phyloP scores from a whole-genome alignment of 1,284 basidiomycete genomes.

The Caloboletus inedulis region DNA sequence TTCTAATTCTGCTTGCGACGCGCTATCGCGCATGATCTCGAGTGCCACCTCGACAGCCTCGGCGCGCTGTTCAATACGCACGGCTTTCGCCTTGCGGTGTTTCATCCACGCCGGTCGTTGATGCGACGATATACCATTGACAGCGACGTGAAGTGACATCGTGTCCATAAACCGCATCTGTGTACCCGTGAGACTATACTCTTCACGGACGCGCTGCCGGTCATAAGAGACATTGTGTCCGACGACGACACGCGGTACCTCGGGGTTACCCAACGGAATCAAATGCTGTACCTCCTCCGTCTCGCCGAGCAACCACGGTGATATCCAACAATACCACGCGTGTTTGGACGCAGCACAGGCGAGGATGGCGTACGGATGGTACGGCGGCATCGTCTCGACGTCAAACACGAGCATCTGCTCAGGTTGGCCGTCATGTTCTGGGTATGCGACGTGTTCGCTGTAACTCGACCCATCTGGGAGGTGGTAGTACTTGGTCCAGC shows the following conservation, averaged over 20 bases:
- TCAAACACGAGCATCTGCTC: constrained; percentile 88
- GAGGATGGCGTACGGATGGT: constrained; percentile 84
- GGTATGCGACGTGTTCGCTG: constrained; percentile 59
- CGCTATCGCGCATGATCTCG: constrained; percentile 47
- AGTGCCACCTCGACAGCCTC: constrained; percentile 59
- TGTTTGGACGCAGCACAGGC: constrained; percentile 83
- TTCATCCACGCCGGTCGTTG: constrained; percentile 93
- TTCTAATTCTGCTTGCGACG: constrained; percentile 45
- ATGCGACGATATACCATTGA: constrained; percentile 92
- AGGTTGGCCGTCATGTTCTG: constrained; percentile 54
- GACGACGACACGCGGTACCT: constrained; percentile 65
- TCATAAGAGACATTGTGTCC: constrained; percentile 98
- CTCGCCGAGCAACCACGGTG: constrained; percentile 84
- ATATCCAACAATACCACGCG: constrained; percentile 96
- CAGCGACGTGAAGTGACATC: constrained; percentile 92
- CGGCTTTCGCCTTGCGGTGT: constrained; percentile 66
- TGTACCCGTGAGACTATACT: constrained; percentile 74
- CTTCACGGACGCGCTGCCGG: constrained; percentile 79
- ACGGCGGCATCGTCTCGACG: constrained; percentile 88
- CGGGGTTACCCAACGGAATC: constrained; percentile 65
- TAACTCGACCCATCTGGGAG: constrained; percentile 63
- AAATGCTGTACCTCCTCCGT: constrained; percentile 65
- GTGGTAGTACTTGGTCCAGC: constrained; percentile 89
- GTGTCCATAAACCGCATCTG: constrained; percentile 90
- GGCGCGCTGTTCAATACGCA: constrained; percentile 47